Conservation (phyloP, 2,329 filamentous ascomycete species). For the Diaporthe caulivora region DNA sequence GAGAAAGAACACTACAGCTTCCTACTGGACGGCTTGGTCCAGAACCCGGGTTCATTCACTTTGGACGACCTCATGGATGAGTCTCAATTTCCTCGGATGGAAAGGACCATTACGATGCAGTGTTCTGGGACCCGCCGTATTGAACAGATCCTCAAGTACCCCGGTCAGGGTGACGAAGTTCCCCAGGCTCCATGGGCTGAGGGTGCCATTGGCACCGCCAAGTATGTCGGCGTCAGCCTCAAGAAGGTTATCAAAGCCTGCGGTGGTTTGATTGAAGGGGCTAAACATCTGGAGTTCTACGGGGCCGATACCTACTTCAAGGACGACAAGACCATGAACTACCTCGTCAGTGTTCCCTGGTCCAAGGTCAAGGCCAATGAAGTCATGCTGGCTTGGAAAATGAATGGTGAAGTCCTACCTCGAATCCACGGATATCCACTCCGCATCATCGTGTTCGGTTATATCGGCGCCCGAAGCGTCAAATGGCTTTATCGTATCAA, state of each 20-base stretch:
- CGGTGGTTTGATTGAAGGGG: background rate
- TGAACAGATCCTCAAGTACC: conserved; percentile 5
- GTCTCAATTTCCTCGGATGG: background rate
- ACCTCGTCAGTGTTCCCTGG: conserved; percentile 16
- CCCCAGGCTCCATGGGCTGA: conserved; percentile 7
- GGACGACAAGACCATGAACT: conserved; percentile 17
- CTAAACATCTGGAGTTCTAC: conserved; percentile 1
- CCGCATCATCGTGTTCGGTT: conserved; percentile 8
- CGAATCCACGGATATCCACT: conserved; percentile 8
- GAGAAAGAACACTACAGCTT: conserved; percentile 16
- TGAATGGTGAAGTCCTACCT: background rate
- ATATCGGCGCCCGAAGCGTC: conserved; percentile 6
- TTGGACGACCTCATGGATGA: conserved; percentile 15
- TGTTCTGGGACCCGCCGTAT: conserved; percentile 4
- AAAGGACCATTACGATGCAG: conserved; percentile 11
- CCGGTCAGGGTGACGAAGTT: conserved; percentile 10
- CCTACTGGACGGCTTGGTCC: background rate
- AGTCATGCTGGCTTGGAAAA: conserved; percentile 10
- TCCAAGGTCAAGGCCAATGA: conserved; percentile 10
- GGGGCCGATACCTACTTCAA: conserved; percentile 12
- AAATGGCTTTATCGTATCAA: conserved; percentile 14
- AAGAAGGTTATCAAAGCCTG: conserved; percentile 10
- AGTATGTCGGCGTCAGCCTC: background rate
- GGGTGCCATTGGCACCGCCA: conserved; percentile 1
- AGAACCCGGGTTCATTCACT: background rate